phyloP scores from a whole-genome alignment of 768 basidiomycete genomes.

The Candolleomyces eurysporus region DNA sequence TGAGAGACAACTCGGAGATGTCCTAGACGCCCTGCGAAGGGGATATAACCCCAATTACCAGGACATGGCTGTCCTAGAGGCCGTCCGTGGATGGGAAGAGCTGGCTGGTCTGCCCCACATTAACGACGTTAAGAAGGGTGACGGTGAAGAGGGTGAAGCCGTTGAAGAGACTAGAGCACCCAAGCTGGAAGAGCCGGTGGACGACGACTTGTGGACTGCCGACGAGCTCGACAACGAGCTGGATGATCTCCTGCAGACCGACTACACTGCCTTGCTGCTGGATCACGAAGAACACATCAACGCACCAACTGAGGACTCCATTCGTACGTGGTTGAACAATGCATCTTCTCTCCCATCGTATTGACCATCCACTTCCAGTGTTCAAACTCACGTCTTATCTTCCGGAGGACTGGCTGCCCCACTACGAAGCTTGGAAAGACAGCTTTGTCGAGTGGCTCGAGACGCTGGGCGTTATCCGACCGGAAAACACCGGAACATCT shows the following conservation, averaged over 20 bases:
- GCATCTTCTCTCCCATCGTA: neutral
- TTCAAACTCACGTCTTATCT: conserved; percentile 80
- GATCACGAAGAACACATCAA: conserved; percentile 72
- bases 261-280: conserved; percentile 74
- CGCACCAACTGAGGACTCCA: conserved; percentile 42
- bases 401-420: conserved; percentile 74
- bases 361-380: conserved; percentile 44
- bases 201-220: conserved; percentile 61
- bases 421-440: conserved; percentile 68
- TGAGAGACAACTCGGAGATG: conserved; percentile 75
- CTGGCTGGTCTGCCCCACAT: conserved; percentile 69
- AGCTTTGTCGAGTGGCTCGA: conserved; percentile 60
- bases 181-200: conserved; percentile 47
- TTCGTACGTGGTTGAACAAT: conserved; percentile 46
- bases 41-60: conserved; percentile 99
- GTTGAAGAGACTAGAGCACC: conserved; percentile 30
- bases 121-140: conserved; percentile 57
- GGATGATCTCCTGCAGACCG: conserved; percentile 54
- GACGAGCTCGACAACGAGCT: conserved; percentile 58
- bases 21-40: conserved; percentile 74
- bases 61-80: conserved; percentile 98
- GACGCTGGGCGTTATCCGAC: conserved; percentile 56
- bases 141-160: conserved; percentile 28
- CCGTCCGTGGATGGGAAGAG: conserved; percentile 90
- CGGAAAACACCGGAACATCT: conserved; percentile 39